Base-by-base conservation (phyloP, 495 filamentous ascomycete species). In the Tetracladium setigerum region DNA sequence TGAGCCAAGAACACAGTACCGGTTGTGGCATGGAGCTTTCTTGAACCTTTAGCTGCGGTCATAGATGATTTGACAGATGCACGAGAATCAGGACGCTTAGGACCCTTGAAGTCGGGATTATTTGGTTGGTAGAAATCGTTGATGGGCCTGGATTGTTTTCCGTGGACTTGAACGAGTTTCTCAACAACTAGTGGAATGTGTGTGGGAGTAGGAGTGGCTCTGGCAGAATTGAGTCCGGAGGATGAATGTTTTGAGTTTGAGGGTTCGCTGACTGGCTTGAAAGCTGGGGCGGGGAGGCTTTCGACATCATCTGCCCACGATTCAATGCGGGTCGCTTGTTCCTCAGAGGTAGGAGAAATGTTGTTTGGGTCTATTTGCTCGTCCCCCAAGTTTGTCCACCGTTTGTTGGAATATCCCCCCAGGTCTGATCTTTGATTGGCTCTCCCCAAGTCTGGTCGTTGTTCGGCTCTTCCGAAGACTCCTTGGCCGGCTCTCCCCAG, bases 101-200 rank as follows among this genome's bases (percentile, higher is more conserved):
- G 14, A 7, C 16, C 27, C 8, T 18, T 30, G 39, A 55, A 51
- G 10, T 39, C 19, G 8, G 45, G 45, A 33, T 55, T 55, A 15
- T 55, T 59, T 6, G 52, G 52, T 47, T 58, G 51, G 30, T 39
- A 41, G 18, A 58, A 37, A 31, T 58, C 51, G 14, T 47, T 53
- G 11, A 41, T 15, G 13, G 0, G 12, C 41, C 46, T 54, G 2
- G 50, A 50, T 1, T 16, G 12, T 4, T 44, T 33, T 27, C 50
- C 55, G 39, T 58, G 30, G 9, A 24, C 27, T 34, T 34, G 40
- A 13, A 40, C 22, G 44, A 58, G 54, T 17, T 38, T 15, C 2
- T 47, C 32, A n/a, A 41, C 38, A 22, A 27, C 19, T 35, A 17
- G 17, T 7, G 12, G 12, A 15, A 15, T 18, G 17, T 36, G 10